A percentile compares a stretch with the other conserved stretches of the same genome.
phyloP scores from a whole-genome alignment of 192 early-diverging fungal genomes.

The Coemansia sp. region DNA sequence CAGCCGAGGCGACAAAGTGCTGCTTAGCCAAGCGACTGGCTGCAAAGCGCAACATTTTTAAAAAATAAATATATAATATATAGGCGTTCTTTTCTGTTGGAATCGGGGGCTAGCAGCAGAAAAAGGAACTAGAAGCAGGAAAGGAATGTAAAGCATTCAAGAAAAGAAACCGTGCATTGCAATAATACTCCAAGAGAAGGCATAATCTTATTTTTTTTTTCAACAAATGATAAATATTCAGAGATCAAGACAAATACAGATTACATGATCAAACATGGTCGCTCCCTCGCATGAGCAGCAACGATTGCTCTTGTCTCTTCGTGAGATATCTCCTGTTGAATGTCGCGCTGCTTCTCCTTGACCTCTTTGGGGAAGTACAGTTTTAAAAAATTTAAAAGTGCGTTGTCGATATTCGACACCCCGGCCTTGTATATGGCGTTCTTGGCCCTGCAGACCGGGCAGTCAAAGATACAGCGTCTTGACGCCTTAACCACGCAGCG shows the following conservation, averaged over 20 bases:
- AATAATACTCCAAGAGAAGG: too few relatives aligned
- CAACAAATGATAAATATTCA: background rate
- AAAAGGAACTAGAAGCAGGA: too few relatives aligned
- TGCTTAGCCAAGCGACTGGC: constrained; percentile 10
- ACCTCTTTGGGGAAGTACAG: constrained; percentile 80
- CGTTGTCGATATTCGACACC: constrained; percentile 61
- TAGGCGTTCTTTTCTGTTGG: too few relatives aligned
- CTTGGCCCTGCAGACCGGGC: constrained; percentile 70
- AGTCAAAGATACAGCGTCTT: constrained; percentile 61
- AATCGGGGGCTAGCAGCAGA: too few relatives aligned
- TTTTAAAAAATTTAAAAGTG: constrained; percentile 69
- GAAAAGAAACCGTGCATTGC: too few relatives aligned
- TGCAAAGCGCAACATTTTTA: constrained; percentile 29
- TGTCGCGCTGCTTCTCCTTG: constrained; percentile 67
- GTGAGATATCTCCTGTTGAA: constrained; percentile 61
- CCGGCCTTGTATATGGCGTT: constrained; percentile 63
- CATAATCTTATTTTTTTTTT: too few relatives aligned
- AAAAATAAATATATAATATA: too few relatives aligned
- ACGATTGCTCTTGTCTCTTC: constrained; percentile 64
- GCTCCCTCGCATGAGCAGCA: constrained; percentile 37
- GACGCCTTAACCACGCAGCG: constrained; percentile 79
- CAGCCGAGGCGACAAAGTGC: background rate
- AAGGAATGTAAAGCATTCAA: too few relatives aligned
- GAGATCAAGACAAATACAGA: background rate
- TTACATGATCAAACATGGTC: constrained; percentile 43